Conservation (phyloP, 1,139 yeast genomes). For the Blastobotrys arbuscula region DNA sequence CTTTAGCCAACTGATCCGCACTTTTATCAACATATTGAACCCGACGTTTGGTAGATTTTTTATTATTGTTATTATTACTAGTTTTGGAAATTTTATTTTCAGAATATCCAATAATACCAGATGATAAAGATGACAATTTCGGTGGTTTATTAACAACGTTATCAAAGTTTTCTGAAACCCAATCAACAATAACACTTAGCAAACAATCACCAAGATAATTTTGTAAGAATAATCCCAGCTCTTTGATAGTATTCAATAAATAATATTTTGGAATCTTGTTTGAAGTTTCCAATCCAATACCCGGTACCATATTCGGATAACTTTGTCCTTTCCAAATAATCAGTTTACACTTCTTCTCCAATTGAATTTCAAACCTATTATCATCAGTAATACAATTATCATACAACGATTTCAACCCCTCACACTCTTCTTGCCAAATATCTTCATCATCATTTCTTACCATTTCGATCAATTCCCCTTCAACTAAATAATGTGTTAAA, state of each 20-base stretch:
- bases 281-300: slow-evolving; percentile 9
- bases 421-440: slow-evolving; percentile 9
- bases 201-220: slow-evolving; percentile 62
- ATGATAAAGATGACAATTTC: slow-evolving; percentile 44
- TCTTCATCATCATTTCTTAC: neutral
- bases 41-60: neutral
- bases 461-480: too few species aligned
- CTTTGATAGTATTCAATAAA: slow-evolving; percentile 55
- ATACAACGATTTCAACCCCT: slow-evolving; percentile 3
- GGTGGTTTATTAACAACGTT: slow-evolving; percentile 69
- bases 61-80: neutral
- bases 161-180: slow-evolving; percentile 62
- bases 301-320: slow-evolving; percentile 12
- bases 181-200: slow-evolving; percentile 61
- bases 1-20: slow-evolving; percentile 15
- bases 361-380: slow-evolving; percentile 33
- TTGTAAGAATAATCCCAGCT: slow-evolving; percentile 36
- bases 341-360: neutral
- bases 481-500: slow-evolving; percentile 32
- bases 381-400: neutral
- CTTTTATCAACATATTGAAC: slow-evolving; percentile 9
- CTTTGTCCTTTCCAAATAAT: slow-evolving; percentile 5
- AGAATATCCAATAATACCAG: slow-evolving; percentile 33
- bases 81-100: slow-evolving; percentile 8
- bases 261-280: slow-evolving; percentile 61